Base-by-base conservation (phyloP, 2,329 filamentous ascomycete species). In the Neophaeococcomyces aloes region DNA sequence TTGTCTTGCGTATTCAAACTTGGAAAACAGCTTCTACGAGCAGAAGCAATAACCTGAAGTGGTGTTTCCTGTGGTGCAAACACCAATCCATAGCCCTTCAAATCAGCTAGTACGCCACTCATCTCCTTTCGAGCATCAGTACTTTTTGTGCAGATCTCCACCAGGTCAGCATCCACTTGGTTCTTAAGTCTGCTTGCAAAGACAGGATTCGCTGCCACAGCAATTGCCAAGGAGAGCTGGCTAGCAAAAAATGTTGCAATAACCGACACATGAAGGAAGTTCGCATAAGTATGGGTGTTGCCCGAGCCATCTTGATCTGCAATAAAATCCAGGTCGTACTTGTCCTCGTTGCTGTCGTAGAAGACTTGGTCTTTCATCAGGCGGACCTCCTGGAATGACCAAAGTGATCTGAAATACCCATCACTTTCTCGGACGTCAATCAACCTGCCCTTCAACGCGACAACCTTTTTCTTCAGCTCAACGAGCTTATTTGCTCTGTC, bases 351-450 rank as follows among this genome's bases (percentile, higher is more conserved):
- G 3, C 11, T 35, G 29, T 42, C 39, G 21, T 38, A 17, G 19
- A 42, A 42, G n/a, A 11, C 29, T 35, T 42, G 39, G 7, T 10
- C 7, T 18, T 35, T 35, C 29, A 42, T 8, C 4, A 42, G 21
- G 7, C 39, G 14, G 7, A 11, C 39, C 14, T 42, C 39, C 18
- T 42, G 39, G 36, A 35, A 42, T 11, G 39, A 42, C 39, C 39
- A 42, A 5, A 42, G 18, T 10, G 39, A 42, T 31, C 39, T 30
- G 18, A 42, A 42, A 25, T 29, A 42, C 6, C 23, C 29, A 7
- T 42, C 39, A 11, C 14, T n/a, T 11, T 35, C 30, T 7, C 39
- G 39, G 7, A 42, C 36, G 6, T 19, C 29, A 10, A 33, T 7
- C 23, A 42, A 18, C 17, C 13, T 18, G 5, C 13, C 7, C n/a